Percentiles rank a stretch among this genome's conserved stretches.
Conservation (phyloP, 2,329 filamentous ascomycete genomes). For the Macrophomina pseudophaseolina region DNA sequence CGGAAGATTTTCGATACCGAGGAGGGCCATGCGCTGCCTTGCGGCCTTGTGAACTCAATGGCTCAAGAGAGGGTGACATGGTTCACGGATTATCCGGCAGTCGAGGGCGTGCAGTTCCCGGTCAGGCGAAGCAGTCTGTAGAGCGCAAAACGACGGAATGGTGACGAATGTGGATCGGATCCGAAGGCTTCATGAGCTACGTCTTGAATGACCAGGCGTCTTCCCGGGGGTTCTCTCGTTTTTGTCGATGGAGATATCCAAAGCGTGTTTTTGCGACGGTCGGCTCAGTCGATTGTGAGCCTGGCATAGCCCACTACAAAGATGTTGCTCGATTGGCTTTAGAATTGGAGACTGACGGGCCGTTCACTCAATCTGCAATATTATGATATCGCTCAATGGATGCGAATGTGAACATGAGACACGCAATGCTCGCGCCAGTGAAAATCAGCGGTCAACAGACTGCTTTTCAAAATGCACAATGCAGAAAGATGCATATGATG, state of each 20-base stretch:
- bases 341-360: conserved; percentile 20
- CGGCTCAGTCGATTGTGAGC: conserved; percentile 21
- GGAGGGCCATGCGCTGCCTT: conserved; percentile 76
- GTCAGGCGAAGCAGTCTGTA: conserved; percentile 68
- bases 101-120: conserved; percentile 84
- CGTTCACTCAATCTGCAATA: conserved; percentile 15
- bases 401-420: background rate
- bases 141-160: conserved; percentile 27
- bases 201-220: conserved; percentile 11
- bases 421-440: background rate
- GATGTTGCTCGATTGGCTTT: conserved; percentile 12
- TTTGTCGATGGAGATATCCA: conserved; percentile 26
- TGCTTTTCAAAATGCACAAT: background rate
- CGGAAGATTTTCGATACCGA: conserved; percentile 87
- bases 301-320: conserved; percentile 11
- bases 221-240: conserved; percentile 18
- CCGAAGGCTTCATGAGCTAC: conserved; percentile 20
- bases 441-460: background rate
- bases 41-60: conserved; percentile 83
- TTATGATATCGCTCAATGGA: background rate
- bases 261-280: conserved; percentile 22
- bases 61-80: conserved; percentile 88
- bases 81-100: conserved; percentile 88
- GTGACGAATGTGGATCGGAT: conserved; percentile 3
- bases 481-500: background rate